phyloP scores from a whole-genome alignment of 2,329 filamentous ascomycete genomes.

The Arthroderma sp. region DNA sequence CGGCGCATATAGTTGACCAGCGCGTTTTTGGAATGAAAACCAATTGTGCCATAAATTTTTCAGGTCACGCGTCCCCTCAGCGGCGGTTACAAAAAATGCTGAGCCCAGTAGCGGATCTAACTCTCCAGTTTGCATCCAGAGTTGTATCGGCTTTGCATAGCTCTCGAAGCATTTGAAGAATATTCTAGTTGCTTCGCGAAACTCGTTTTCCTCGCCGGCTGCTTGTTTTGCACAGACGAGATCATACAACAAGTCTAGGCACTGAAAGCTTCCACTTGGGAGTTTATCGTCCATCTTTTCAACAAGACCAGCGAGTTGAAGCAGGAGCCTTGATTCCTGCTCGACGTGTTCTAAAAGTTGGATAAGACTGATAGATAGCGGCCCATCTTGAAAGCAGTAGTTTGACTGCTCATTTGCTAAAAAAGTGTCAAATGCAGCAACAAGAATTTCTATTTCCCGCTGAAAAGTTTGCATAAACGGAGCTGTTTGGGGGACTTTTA shows the following conservation, averaged over 20 bases:
- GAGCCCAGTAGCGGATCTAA: conserved; percentile 48
- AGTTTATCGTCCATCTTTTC: conserved; percentile 37
- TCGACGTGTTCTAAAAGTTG: conserved; percentile 47
- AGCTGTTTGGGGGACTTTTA: conserved; percentile 31
- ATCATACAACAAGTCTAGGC: conserved; percentile 66
- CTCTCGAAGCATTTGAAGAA: conserved; percentile 73
- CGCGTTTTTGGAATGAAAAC: conserved; percentile 50
- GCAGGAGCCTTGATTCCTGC: conserved; percentile 41
- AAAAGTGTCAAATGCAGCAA: conserved; percentile 45
- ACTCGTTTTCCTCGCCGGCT: conserved; percentile 48
- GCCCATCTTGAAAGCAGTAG: conserved; percentile 41
- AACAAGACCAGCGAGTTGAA: conserved; percentile 49
- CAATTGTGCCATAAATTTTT: conserved; percentile 63
- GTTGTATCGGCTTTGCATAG: conserved; percentile 65
- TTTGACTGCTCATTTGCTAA: conserved; percentile 48
- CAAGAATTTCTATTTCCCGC: conserved; percentile 43
- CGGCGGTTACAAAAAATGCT: conserved; percentile 61
- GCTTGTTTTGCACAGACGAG: conserved; percentile 57
- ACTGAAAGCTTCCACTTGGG: conserved; percentile 47
- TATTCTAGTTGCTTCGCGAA: conserved; percentile 50
- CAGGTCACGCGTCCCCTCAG: conserved; percentile 40
- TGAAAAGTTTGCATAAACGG: conserved; percentile 60
- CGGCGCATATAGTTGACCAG: conserved; percentile 53
- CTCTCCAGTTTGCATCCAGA: conserved; percentile 74
- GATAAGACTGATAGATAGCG: conserved; percentile 54